Base-by-base conservation (phyloP, 2,329 filamentous ascomycete genomes). In the Colletotrichum sp. region DNA sequence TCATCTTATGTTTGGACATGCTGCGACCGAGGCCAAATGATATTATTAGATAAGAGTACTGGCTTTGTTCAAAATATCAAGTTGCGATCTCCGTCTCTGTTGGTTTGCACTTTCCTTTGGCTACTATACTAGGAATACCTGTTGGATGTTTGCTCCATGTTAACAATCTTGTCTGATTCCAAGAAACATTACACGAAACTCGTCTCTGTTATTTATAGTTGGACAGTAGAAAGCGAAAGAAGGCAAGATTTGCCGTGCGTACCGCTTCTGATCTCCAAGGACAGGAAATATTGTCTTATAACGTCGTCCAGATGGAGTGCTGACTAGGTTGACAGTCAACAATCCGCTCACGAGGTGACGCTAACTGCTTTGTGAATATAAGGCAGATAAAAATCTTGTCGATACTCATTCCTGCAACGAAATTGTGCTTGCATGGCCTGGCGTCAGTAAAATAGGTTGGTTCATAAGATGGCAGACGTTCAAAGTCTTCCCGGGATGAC, bases 331-430 rank as follows among this genome's bases (percentile, higher is more conserved):
- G 6, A 48, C 43, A 13, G n/a, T 21, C 43, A 48, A 21, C 43
- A 12, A 12, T 48, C n/a, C 10, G n/a, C 10, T 48, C 10, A 21
- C 13, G 43, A 3, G 43, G 4, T 6, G n/a, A 21, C 43, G 4
- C 43, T 48, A 2, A 4, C n/a, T 21, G 43, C 43, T 12, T 21
- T 48, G 43, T 13, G 43, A 48, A 6, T 21, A 48, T 3, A 21
- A 48, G 6, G 4, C 0, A n/a, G 43, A 12, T 13, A 21, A 21
- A 10, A 12, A 3, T 1, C 1, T 48, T 21, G 1, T 21, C 18
- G 43, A 13, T 12, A 21, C 43, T 7, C 43, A 48, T 10, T 48
- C n/a, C n/a, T n/a, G 43, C 1, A 48, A 7, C n/a, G n/a, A 13
- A 13, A 21, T 48, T 21, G 9, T 48, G 18, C 9, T 12, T 48